Evolutionary conservation across 768 basidiomycete genomes (phyloP).

Genomic region (Mycena chlorophos): DNA sequence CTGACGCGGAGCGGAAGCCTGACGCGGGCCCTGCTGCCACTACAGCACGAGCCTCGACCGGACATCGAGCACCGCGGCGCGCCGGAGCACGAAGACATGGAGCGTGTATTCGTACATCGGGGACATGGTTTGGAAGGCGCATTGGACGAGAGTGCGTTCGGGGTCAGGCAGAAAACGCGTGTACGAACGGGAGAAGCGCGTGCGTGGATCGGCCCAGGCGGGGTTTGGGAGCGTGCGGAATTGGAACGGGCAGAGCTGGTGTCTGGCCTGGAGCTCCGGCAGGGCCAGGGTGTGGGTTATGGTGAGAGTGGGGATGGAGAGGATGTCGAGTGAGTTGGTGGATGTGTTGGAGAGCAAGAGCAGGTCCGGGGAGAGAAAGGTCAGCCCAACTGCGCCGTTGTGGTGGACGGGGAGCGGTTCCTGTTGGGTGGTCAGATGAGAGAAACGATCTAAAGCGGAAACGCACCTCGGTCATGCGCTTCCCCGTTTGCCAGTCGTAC

Average conservation of each 20-base stretch:
- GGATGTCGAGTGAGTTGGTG: not conserved
- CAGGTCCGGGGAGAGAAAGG: not conserved
- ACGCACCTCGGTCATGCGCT: not conserved
- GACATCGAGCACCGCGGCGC: no score
- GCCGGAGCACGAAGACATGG: no score
- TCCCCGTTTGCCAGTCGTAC: not conserved
- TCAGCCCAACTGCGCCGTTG: not conserved
- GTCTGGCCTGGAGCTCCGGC: not conserved
- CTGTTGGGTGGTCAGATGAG: not conserved
- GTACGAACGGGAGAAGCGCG: not conserved
- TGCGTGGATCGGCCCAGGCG: not conserved
- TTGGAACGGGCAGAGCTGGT: not conserved
- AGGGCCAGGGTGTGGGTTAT: not conserved
- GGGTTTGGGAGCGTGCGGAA: slow-evolving; percentile 1
- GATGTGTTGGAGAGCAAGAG: not conserved
- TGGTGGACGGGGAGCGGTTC: not conserved
- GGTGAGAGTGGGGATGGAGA: not conserved
- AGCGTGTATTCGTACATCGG: no score
- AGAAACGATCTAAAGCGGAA: not conserved
- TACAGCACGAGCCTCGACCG: no score
- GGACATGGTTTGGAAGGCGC: not conserved
- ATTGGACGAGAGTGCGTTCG: not conserved
- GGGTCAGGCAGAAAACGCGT: not conserved
- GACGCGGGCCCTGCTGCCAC: no score
- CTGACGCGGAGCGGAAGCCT: no score